Conservation (phyloP, 1,284 basidiomycete species). For the Apiotrichum porosum region DNA sequence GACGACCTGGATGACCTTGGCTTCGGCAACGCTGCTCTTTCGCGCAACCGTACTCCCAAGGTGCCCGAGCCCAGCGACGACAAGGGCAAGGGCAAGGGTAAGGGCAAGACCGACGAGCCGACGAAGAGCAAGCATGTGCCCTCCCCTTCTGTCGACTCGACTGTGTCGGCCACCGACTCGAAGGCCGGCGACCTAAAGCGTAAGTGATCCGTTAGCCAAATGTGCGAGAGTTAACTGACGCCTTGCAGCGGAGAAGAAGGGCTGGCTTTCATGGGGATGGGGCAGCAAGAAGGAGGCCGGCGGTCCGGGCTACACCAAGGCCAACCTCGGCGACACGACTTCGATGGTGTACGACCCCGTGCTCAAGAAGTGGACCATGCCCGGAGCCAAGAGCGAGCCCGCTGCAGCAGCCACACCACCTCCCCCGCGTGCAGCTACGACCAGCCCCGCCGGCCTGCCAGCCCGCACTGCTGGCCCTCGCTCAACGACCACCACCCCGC, state of each 20-base stretch:
- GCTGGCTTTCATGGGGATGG: conserved; percentile 59
- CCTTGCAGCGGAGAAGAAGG: conserved; percentile 2
- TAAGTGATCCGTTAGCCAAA: no score
- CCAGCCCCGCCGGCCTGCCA: conserved; percentile 64
- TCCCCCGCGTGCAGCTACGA: conserved; percentile 70
- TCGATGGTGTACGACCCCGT: conserved; percentile 93
- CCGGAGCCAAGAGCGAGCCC: conserved; percentile 64
- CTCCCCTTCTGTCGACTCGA: no score
- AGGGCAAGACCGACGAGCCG: conserved; percentile 11
- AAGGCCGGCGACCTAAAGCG: conserved; percentile 1
- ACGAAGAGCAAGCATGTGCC: conserved; percentile 2
- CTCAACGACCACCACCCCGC: conserved; percentile 28
- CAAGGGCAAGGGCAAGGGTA: conserved; percentile 27
- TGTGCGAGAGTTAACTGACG: no score
- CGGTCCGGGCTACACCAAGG: conserved; percentile 56
- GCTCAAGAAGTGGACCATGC: conserved; percentile 93
- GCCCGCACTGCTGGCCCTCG: conserved; percentile 50
- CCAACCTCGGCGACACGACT: conserved; percentile 88
- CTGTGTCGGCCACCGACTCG: not conserved
- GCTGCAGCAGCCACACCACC: conserved; percentile 54
- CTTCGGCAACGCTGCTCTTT: conserved; percentile 66
- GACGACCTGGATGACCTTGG: conserved; percentile 86
- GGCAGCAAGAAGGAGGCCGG: conserved; percentile 55
- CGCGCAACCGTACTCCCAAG: conserved; percentile 39
- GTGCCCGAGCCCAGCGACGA: conserved; percentile 20